Evolutionary conservation across 805 yeast genomes (phyloP), one percentile per base, ranked within the genome.

Genomic region (Kluyveromyces dobzhanskii): DNA sequence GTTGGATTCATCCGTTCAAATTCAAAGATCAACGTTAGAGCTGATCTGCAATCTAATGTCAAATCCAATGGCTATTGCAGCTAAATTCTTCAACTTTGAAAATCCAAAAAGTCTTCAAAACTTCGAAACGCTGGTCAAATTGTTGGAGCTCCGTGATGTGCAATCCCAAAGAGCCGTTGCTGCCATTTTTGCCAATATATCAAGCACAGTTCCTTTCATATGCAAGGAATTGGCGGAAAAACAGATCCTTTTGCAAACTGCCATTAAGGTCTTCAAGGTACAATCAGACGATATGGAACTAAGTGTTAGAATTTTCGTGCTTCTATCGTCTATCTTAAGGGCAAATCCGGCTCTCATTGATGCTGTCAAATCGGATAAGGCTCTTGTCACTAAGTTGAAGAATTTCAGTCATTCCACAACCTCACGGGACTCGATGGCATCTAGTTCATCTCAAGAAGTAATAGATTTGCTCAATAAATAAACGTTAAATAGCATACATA

Each of bases 21-120:
- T 83, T 3, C 85, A 79, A 52, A 63, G 74, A 36, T 76, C 85
- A 0, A 48, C 78, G 0, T 65, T 82, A 57, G 87, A 83, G 50
- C 67, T 83, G 13, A 56, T 80, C 8, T 72, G 81, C 43, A 83
- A 83, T 52, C 54, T 82, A 34, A 69, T 77, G 51, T 62, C 61
- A 30, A 57, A 60, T 37, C 61, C 64, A 17, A 14, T 53, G 13
- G 50, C 54, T 40, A 57, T 75, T 25, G 78, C 75, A 1, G 58
- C 47, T 1, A 73, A 75, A 43, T 70, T 81, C 48, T 82, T 82
- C 62, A 76, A 80, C 47, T 64, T 75, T 12, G 70, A 63, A 9
- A 54, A 55, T 10, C 51, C 56, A 17, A 45, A 50, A 5, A 62
- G 68, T 40, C 53, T 56, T 30, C 57, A 53, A 38, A 69, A 71